Conservation (phyloP, 2,329 filamentous ascomycete genomes). For the Ceratocystis harringtonii region DNA sequence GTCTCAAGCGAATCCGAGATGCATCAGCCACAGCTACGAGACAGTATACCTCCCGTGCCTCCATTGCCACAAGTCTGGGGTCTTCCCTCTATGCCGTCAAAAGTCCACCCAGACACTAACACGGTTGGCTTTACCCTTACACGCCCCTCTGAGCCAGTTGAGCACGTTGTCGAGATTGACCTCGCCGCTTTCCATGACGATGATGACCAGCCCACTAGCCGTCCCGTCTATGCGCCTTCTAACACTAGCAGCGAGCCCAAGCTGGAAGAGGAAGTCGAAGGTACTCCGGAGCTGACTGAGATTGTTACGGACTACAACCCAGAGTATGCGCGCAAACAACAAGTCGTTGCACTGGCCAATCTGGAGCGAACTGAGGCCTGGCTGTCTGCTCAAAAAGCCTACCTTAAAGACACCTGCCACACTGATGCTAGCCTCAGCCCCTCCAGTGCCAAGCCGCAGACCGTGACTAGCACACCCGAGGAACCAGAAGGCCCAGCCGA, state of each 20-base stretch:
- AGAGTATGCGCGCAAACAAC: conserved; percentile 58
- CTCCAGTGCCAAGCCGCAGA: conserved; percentile 16
- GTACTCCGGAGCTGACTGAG: conserved; percentile 40
- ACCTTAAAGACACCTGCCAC: conserved; percentile 55
- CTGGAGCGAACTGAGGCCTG: conserved; percentile 74
- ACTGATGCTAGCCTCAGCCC: conserved; percentile 18
- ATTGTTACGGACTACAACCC: conserved; percentile 57
- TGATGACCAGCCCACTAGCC: conserved; percentile 19
- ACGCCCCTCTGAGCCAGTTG: conserved; percentile 8
- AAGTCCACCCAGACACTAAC: neutral
- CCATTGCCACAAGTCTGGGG: conserved; percentile 14
- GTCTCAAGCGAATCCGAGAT: conserved; percentile 26
- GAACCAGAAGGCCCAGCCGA: neutral
- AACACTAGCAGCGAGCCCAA: conserved; percentile 23
- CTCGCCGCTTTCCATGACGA: conserved; percentile 17
- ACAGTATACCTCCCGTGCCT: conserved; percentile 11
- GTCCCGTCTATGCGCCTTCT: conserved; percentile 20
- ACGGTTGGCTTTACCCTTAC: neutral
- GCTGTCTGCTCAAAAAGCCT: conserved; percentile 68
- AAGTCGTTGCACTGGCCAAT: conserved; percentile 54
- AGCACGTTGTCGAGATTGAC: conserved; percentile 19
- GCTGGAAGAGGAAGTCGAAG: conserved; percentile 21
- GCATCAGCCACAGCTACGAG: conserved; percentile 18
- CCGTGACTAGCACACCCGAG: neutral
- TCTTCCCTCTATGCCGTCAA: conserved; percentile 1